Conservation (phyloP, 2,329 filamentous ascomycete species). For the Fusarium poae region DNA sequence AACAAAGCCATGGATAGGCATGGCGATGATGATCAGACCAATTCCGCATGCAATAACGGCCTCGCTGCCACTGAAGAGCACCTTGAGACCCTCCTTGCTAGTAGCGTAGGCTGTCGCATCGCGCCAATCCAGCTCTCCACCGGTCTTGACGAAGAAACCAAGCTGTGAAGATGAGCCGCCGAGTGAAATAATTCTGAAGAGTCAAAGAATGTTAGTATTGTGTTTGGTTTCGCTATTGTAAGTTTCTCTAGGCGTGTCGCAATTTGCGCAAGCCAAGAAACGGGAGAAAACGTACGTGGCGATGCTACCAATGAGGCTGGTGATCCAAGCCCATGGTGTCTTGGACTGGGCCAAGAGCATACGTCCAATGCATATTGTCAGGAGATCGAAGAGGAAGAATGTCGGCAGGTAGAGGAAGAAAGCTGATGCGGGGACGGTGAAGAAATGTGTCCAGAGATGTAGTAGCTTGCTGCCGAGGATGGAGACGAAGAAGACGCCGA, state of each 20-base stretch:
- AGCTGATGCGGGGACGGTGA: slow-evolving; percentile 44
- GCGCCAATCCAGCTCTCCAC: slow-evolving; percentile 52
- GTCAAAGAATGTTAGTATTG: slow-evolving; percentile 16
- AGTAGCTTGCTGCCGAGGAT: slow-evolving; percentile 49
- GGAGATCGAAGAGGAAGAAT: slow-evolving; percentile 50
- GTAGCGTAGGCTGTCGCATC: slow-evolving; percentile 50
- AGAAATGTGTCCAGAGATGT: slow-evolving; percentile 48
- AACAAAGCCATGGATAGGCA: slow-evolving; percentile 43
- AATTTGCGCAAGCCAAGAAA: background rate
- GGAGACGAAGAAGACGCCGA: slow-evolving; percentile 50
- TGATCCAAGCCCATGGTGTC: slow-evolving; percentile 37
- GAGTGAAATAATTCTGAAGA: slow-evolving; percentile 45
- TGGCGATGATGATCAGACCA: slow-evolving; percentile 43
- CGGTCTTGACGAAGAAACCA: slow-evolving; percentile 51
- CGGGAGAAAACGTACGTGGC: slow-evolving; percentile 45
- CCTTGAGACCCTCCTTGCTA: slow-evolving; percentile 51
- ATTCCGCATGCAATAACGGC: slow-evolving; percentile 44
- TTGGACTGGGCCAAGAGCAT: slow-evolving; percentile 46
- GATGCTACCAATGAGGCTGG: slow-evolving; percentile 41
- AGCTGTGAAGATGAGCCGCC: slow-evolving; percentile 51
- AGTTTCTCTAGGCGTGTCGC: background rate
- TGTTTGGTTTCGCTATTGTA: background rate
- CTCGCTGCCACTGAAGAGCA: slow-evolving; percentile 50
- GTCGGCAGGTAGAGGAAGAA: slow-evolving; percentile 53
- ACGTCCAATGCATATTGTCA: slow-evolving; percentile 45